Base-by-base conservation (phyloP, 2,329 filamentous ascomycete genomes). In the Aureobasidium lini region DNA sequence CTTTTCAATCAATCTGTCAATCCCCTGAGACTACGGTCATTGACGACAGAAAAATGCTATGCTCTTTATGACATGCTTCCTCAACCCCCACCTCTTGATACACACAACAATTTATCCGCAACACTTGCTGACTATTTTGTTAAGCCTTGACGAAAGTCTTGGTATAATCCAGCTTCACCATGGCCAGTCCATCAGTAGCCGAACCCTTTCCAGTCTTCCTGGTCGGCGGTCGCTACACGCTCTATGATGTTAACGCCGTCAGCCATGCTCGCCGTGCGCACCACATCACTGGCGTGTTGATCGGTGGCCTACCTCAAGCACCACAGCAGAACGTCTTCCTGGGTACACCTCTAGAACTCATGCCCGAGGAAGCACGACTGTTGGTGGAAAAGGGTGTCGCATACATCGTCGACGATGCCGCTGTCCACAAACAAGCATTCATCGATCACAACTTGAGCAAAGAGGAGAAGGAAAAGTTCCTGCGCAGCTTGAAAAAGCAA, bases 291-390 rank as follows among this genome's bases (percentile, higher is more conserved):
- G 91, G 91, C 63, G 87, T 94, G 34, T 80, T 96, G 59, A 86
- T 89, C 61, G 94, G 94, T 60, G 92, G 89, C 7, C 84, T 96
- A 32, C 93, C 94, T 1, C 92, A 97, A 74, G 87, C 90, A 60
- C 91, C 92, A 6, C 93, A 95, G 66, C 94, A 99, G 75, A 97
- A 96, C 75, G 52, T 56, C 52, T 56, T 56, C 15, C 16, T 31
- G 16, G 52, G 52, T 9, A 76, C 97, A 52, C 94, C 94, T 2
- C 76, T 97, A 29, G 88, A 96, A 77, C 79, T 99, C 46, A 89
- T 94, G 77, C 87, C 90, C 1, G 94, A 97, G 75, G 94, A 99
- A 77, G 92, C 87, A 4, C 82, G 85, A 64, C 76, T 94, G 57
- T 81, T 99, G 31, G 85, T 95, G 61, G 86, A 90, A 65, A 87